Percentiles rank a stretch among this genome's conserved stretches.
These are phyloP conservation scores for Suillus lakei DNA, from an alignment of 768 basidiomycete species.

Conservation along the genomic window DNA sequence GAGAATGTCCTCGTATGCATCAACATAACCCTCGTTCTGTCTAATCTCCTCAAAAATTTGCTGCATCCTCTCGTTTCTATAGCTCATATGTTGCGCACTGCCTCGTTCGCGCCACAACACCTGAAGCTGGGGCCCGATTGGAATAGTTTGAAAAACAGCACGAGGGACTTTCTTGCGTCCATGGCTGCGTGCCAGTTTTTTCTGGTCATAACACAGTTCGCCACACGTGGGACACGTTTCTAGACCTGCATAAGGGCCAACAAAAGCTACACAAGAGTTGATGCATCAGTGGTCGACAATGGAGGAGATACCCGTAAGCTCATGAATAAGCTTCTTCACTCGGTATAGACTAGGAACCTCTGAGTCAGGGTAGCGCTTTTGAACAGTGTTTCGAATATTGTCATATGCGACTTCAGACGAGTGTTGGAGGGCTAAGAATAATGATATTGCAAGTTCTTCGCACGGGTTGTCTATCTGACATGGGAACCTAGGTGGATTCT, in stretches of 20 bases:
- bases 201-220: slow-evolving; percentile 22
- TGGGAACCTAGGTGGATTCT: not conserved
- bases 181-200: not conserved
- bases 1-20: not conserved
- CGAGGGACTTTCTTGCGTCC: slow-evolving; percentile 13
- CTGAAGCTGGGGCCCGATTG: slow-evolving; percentile 32
- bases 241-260: slow-evolving; percentile 21
- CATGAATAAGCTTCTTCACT: not conserved
- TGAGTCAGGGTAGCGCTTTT: slow-evolving; percentile 3
- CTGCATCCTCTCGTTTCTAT: slow-evolving; percentile 10
- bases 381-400: not conserved
- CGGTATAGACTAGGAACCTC: not conserved
- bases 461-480: not conserved
- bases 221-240: slow-evolving; percentile 29
- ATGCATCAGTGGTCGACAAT: slow-evolving; percentile 6
- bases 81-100: slow-evolving; percentile 3
- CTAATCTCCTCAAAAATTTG: slow-evolving; percentile 4
- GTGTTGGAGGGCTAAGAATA: slow-evolving; percentile 5
- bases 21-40: not conserved
- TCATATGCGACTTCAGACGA: slow-evolving; percentile 3
- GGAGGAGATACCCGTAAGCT: slow-evolving; percentile 6
- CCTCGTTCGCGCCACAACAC: slow-evolving; percentile 33
- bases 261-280: slow-evolving; percentile 28
- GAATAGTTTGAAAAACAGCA: slow-evolving; percentile 20
- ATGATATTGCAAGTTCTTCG: slow-evolving; percentile 4